These are phyloP conservation scores for Cryptococcus neoformans DNA, from an alignment of 1,284 basidiomycete genomes.

Conservation along the genomic window DNA sequence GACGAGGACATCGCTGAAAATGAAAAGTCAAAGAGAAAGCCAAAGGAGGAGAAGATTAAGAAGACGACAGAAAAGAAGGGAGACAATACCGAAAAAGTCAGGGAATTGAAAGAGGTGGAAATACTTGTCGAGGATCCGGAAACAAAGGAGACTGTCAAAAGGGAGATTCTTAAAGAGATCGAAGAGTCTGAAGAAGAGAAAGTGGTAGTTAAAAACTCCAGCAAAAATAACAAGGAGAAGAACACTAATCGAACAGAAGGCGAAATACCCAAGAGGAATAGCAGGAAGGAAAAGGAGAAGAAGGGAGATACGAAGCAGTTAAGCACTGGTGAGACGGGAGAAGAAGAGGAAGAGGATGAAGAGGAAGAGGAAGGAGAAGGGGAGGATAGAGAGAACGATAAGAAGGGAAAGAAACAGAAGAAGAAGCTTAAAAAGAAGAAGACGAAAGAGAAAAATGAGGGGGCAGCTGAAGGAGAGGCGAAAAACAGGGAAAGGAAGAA, in stretches of 20 bases:
- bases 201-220: not conserved
- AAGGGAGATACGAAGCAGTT: not conserved
- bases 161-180: not conserved
- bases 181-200: not conserved
- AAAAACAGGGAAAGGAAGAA: conserved; percentile 1
- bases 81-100: not conserved
- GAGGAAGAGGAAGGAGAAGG: conserved; percentile 1
- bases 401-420: conserved; percentile 1
- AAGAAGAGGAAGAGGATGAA: conserved; percentile 2
- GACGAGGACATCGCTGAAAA: conserved; percentile 2
- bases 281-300: not conserved
- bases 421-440: conserved; percentile 14
- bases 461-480: not conserved
- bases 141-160: not conserved
- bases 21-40: conserved; percentile 15
- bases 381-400: conserved; percentile 4
- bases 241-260: not conserved
- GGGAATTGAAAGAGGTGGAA: not conserved
- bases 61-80: not conserved
- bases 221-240: not conserved
- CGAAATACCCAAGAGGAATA: not conserved
- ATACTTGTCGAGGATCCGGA: not conserved
- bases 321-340: not conserved
- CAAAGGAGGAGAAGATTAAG: conserved; percentile 1
- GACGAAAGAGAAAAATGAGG: conserved; percentile 11